Evolutionary conservation across 1,284 basidiomycete genomes (phyloP), one percentile per base, ranked within the genome.

Genomic region (Pyrrhoderma noxium): DNA sequence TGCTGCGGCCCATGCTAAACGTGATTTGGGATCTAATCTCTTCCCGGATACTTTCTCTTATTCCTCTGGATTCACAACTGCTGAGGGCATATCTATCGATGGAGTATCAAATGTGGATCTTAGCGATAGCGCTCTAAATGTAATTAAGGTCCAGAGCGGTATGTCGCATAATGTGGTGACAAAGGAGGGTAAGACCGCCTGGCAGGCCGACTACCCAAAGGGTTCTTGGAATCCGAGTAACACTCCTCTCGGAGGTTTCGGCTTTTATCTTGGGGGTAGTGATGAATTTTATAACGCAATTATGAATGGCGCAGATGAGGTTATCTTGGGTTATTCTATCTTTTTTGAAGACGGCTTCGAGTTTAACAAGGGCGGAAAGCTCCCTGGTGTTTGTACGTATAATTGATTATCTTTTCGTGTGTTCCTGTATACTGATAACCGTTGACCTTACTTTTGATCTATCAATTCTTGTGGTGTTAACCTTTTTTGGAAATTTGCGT

Each of bases 371-470:
- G 77, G 77, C 57, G 77, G 77, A 18, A 79, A 79, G 61, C 66
- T 80, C 14, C 77, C 77, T 25, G 77, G 77, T 48, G 62, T 77
- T 50, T 77, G 76, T 76, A 59, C 58, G 72, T 73, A 19, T 25
- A 19, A 49, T 13, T 23, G 46, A n/a, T 22, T 51, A 22, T 31
- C 11, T 31, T 11, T 5, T 5, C 27, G 5, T 27, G 43, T 43
- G 52, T 48, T 58, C 51, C 31, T 54, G 31, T 52, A 16, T 38
- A n/a, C 37, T 37, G 5, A 5, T 11, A 31, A 5, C 27, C 27
- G 7, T 31, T 31, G 5, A 31, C 11, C 11, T 27, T 22, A 11
- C 19, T 16, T 41, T 27, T 37, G 11, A 8, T 9, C 22, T 27
- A 46, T 36, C 47, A 27, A 25, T 52, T 22, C 35, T 35, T n/a